A percentile compares a stretch with the other conserved stretches of the same genome.
phyloP scores from a whole-genome alignment of 257 asterid genomes.

The Salvia hispanica region DNA sequence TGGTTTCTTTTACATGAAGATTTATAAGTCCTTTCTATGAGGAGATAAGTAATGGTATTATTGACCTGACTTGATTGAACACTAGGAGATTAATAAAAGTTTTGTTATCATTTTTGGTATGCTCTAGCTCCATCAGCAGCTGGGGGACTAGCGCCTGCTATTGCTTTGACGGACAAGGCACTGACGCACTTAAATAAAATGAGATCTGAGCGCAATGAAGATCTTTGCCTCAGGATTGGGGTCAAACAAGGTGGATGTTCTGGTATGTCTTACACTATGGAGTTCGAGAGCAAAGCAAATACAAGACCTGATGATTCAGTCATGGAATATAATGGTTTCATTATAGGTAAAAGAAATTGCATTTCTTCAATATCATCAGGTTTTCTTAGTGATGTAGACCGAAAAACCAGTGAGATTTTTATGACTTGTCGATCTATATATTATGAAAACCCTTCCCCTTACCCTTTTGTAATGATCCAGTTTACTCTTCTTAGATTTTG shows the following conservation, averaged over 20 bases:
- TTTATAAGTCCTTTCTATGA: neutral
- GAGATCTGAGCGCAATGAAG: conserved; percentile 66
- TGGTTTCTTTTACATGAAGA: neutral
- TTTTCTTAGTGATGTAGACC: neutral
- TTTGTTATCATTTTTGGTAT: conserved; percentile 12
- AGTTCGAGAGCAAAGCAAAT: conserved; percentile 77
- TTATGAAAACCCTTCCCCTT: neutral
- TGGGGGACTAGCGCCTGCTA: conserved; percentile 76
- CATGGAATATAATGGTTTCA: conserved; percentile 81
- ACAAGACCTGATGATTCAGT: conserved; percentile 82
- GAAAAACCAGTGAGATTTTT: neutral
- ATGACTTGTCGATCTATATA: neutral
- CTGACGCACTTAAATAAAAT: conserved; percentile 74
- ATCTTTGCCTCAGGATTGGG: conserved; percentile 85
- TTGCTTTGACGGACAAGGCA: conserved; percentile 77
- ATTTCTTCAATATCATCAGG: neutral
- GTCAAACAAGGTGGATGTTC: conserved; percentile 99
- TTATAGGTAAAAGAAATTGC: conserved; percentile 54
- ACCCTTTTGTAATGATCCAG: neutral
- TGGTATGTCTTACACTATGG: conserved; percentile 95
- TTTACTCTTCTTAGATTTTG: conserved; percentile 6
- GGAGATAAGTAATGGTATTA: neutral
- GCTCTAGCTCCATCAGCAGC: conserved; percentile 61
- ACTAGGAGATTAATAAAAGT: neutral
- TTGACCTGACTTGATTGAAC: neutral